Percentiles rank a stretch among this genome's conserved stretches.
Evolutionary conservation across 2,329 filamentous ascomycete species (phyloP).

Genomic region (Alternaria angustiovoidea): DNA sequence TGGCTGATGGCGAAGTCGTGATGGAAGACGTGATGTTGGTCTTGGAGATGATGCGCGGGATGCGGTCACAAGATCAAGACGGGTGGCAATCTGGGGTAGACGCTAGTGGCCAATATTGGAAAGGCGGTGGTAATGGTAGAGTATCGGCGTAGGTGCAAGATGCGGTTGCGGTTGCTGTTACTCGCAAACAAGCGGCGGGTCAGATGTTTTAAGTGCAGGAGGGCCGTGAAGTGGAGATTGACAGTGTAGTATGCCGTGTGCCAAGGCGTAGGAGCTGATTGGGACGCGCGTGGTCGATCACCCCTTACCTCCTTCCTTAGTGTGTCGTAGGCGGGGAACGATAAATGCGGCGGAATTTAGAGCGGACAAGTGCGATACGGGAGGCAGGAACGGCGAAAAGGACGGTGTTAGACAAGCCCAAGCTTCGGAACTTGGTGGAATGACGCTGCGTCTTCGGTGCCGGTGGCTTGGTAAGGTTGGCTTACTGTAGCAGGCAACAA

Average conservation of each 20-base stretch:
- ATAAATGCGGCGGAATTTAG: constrained; percentile 21
- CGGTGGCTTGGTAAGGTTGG: constrained; percentile 30
- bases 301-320: constrained; percentile 25
- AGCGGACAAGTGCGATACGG: constrained; percentile 24
- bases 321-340: constrained; percentile 23
- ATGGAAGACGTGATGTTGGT: constrained; percentile 26
- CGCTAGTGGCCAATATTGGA: constrained; percentile 32
- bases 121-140: constrained; percentile 15
- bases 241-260: constrained; percentile 27
- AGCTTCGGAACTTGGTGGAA: constrained; percentile 26
- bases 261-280: constrained; percentile 39
- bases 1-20: constrained; percentile 31
- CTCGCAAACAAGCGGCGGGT: constrained; percentile 19
- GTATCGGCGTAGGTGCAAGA: constrained; percentile 15
- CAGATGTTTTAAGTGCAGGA: constrained; percentile 31
- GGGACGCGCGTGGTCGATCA: constrained; percentile 26
- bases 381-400: constrained; percentile 17
- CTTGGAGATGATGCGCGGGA: constrained; percentile 6
- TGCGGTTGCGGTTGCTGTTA: constrained; percentile 8
- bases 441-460: constrained; percentile 23
- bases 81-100: constrained; percentile 35
- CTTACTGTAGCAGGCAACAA: constrained; percentile 21
- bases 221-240: constrained; percentile 29
- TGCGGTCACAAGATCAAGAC: constrained; percentile 29
- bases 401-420: constrained; percentile 20